phyloP scores from a whole-genome alignment of 2,329 filamentous ascomycete genomes.

The Pseudogymnoascus sp. region DNA sequence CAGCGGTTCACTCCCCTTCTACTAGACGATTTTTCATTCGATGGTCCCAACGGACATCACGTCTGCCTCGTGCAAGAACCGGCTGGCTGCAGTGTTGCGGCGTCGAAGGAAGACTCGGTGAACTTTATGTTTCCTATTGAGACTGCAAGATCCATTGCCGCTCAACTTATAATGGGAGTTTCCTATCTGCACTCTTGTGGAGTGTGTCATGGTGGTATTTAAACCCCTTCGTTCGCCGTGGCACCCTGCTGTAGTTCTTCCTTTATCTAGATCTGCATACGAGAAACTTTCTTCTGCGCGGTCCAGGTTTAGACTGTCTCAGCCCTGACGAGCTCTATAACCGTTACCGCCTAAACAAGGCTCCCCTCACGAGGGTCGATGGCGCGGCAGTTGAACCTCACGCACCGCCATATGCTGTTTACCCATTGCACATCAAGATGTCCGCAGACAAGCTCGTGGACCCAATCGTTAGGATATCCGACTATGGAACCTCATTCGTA shows the following conservation, averaged over 20 bases:
- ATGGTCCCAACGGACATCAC: slow-evolving; percentile 41
- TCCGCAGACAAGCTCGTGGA: slow-evolving; percentile 15
- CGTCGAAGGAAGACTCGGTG: not conserved
- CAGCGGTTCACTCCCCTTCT: slow-evolving; percentile 31
- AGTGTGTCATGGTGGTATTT: not conserved
- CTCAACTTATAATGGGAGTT: not conserved
- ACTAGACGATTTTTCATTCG: slow-evolving; percentile 34
- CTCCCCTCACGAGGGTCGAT: not conserved
- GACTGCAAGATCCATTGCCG: not conserved
- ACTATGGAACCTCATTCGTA: not conserved
- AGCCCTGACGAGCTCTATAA: not conserved
- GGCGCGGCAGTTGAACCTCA: not conserved
- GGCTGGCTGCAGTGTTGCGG: not conserved
- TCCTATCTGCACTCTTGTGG: not conserved
- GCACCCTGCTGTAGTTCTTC: too few species aligned
- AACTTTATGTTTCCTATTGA: not conserved
- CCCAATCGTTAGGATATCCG: not conserved
- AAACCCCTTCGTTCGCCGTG: not conserved
- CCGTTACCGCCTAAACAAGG: not conserved
- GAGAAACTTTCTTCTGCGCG: not conserved
- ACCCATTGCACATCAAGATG: not conserved
- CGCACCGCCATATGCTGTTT: not conserved
- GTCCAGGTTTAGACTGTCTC: not conserved
- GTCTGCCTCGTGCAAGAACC: slow-evolving; percentile 38
- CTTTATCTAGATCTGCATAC: not conserved